These are phyloP conservation scores for Rasamsonia emersonii DNA, from an alignment of 2,329 filamentous ascomycete species.

Conservation along the genomic window DNA sequence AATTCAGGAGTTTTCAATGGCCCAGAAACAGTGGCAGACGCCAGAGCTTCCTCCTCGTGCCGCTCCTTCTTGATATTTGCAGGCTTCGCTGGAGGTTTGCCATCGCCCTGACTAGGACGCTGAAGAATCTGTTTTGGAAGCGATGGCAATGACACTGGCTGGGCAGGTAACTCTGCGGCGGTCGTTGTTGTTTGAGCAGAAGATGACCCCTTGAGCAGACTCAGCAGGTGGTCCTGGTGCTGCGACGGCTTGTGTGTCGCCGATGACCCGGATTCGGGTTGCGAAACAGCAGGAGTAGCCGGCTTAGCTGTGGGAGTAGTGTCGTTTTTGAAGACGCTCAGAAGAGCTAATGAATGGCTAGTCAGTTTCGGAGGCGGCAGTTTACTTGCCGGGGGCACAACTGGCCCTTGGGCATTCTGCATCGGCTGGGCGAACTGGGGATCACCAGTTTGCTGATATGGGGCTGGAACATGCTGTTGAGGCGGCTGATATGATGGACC, in stretches of 20 bases:
- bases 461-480: constrained; percentile 25
- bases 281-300: constrained; percentile 12
- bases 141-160: constrained; percentile 31
- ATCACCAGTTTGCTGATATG: constrained; percentile 40
- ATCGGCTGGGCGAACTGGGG: constrained; percentile 34
- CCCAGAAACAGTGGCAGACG: constrained; percentile 32
- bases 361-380: constrained; percentile 51
- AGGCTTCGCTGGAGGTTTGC: constrained; percentile 10
- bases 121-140: constrained; percentile 25
- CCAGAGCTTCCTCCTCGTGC: constrained; percentile 13
- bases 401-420: constrained; percentile 29
- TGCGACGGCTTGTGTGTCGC: constrained; percentile 20
- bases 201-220: constrained; percentile 22
- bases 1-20: constrained; percentile 33
- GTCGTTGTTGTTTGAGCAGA: constrained; percentile 12
- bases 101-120: constrained; percentile 14
- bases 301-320: constrained; percentile 18
- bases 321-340: constrained; percentile 49
- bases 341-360: constrained; percentile 47
- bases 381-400: constrained; percentile 48
- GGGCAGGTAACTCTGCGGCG: constrained; percentile 39
- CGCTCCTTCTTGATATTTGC: constrained; percentile 11
- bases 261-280: constrained; percentile 8
- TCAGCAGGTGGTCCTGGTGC: constrained; percentile 30
- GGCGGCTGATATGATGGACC: constrained; percentile 10